Evolutionary conservation across 768 basidiomycete species (phyloP), one percentile per base, ranked within the genome.

Genomic region (Termitomyces sp.): DNA sequence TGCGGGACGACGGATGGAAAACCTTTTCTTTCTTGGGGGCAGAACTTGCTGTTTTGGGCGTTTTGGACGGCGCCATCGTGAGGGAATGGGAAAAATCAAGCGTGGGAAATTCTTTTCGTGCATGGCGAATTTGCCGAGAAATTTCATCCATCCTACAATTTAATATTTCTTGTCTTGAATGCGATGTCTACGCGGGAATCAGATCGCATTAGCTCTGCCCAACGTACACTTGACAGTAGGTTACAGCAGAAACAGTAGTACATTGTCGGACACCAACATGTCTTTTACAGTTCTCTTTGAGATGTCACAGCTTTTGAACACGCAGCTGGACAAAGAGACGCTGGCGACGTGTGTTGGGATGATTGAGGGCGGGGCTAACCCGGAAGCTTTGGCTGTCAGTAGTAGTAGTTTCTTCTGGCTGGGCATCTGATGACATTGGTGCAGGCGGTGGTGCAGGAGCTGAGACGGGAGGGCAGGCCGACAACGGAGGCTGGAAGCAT

Each of bases 301-400:
- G 58, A 89, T 96, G 54, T 93, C 94, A 19, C 91, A 94, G 71
- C 72, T 95, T 46, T 73, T 96, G 50, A 89, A 94, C 60, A 94
- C 94, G 0, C 83, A 87, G 56, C 78, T 96, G 42, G 92, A 95
- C 73, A 91, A 89, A 64, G 89, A 93, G 67, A 91, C 91, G 2
- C 81, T 96, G n/a, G 91, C 89, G 37, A 94, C 89, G 26, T 96
- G 94, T 68, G 85, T 96, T 23, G 81, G 86, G 41, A 86, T 96
- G 87, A 93, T 96, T 63, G 94, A 96, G 73, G 86, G 83, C 59
- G 94, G 94, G 17, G 90, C 89, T 47, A 96, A 95, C 69, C 91
- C 94, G 11, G 92, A 95, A 65, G 93, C 92, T 0, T 77, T 96
- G 46, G 94, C 93, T 63, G 94, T 95, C 67, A 54, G 70, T 64